A percentile compares a stretch with the other conserved stretches of the same genome.
Conservation (phyloP, 2,329 filamentous ascomycete species). For the Aspergillus costaricaensis region DNA sequence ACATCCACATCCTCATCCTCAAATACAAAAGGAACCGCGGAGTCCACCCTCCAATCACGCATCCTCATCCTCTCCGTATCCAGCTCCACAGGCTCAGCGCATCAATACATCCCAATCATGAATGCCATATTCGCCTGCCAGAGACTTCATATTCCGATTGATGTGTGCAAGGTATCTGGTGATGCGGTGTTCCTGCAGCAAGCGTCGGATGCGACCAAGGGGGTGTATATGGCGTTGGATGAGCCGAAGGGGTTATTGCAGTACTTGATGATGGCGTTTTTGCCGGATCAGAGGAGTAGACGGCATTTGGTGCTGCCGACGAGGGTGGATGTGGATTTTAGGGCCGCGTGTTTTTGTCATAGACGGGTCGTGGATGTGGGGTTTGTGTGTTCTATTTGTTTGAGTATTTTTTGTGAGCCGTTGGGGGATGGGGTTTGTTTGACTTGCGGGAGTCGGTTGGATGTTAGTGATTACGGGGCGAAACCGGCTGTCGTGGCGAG, state of each 20-base stretch:
- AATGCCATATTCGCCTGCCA: conserved; percentile 96
- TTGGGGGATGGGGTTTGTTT: conserved; percentile 69
- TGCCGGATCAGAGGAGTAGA: conserved; percentile 69
- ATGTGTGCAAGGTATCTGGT: conserved; percentile 83
- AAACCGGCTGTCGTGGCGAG: conserved; percentile 74
- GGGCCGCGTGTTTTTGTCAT: conserved; percentile 98
- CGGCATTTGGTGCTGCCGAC: conserved; percentile 74
- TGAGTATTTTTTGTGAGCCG: conserved; percentile 84
- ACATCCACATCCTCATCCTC: neutral
- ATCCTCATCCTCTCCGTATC: conserved; percentile 91
- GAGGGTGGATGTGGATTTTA: conserved; percentile 87
- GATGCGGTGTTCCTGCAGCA: conserved; percentile 93
- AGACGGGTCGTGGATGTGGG: conserved; percentile 85
- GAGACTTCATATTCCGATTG: conserved; percentile 82
- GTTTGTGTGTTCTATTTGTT: conserved; percentile 93
- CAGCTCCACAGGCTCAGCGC: conserved; percentile 81
- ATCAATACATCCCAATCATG: conserved; percentile 97
- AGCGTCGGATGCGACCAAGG: conserved; percentile 72
- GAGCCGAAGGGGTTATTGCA: conserved; percentile 74
- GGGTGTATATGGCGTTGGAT: conserved; percentile 67
- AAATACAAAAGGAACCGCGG: conserved; percentile 24
- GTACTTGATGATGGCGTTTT: conserved; percentile 91
- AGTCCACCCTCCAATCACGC: conserved; percentile 64
- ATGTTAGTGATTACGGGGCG: conserved; percentile 73
- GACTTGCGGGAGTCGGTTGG: conserved; percentile 77